Conservation (phyloP, 352 stramenopile genomes). For the Pythium pyrilobum region DNA sequence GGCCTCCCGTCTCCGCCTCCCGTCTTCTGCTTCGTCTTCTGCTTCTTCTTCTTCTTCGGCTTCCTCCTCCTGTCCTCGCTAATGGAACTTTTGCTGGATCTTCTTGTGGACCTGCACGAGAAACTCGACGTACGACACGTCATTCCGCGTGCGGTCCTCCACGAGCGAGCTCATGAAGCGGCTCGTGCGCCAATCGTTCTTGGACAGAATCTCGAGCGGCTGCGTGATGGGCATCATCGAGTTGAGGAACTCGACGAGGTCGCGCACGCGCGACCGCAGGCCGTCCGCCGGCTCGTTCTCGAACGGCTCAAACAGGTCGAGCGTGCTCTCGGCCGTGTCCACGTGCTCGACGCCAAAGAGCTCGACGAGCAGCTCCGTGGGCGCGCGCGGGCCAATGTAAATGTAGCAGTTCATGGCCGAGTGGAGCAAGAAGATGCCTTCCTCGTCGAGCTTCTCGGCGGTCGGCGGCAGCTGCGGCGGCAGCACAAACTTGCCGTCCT, state of each 20-base stretch:
- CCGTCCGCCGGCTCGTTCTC: constrained; percentile 48
- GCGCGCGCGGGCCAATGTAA: constrained; percentile 76
- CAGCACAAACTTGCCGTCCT: constrained; percentile 71
- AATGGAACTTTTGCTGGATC: constrained; percentile 90
- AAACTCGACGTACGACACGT: constrained; percentile 89
- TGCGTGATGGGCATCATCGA: constrained; percentile 80
- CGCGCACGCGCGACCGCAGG: constrained; percentile 57
- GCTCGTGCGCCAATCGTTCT: constrained; percentile 79
- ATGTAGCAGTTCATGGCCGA: constrained; percentile 85
- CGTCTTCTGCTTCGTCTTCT: not conserved
- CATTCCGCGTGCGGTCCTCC: constrained; percentile 81
- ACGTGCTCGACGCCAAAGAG: constrained; percentile 83
- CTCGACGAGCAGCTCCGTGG: constrained; percentile 63
- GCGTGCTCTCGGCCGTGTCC: constrained; percentile 65
- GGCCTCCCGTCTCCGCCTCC: too few species aligned
- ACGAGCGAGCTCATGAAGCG: constrained; percentile 84
- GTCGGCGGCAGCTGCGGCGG: constrained; percentile 72
- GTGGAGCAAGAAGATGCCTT: constrained; percentile 86
- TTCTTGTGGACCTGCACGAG: constrained; percentile 88
- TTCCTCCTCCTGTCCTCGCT: constrained; percentile 11
- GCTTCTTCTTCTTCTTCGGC: not conserved
- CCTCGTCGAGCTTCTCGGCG: constrained; percentile 81
- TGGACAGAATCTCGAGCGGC: constrained; percentile 78
- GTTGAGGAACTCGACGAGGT: constrained; percentile 74
- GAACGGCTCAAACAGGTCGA: constrained; percentile 62